phyloP scores from a whole-genome alignment of 1,284 basidiomycete genomes.

The Boletellus deceptivus region DNA sequence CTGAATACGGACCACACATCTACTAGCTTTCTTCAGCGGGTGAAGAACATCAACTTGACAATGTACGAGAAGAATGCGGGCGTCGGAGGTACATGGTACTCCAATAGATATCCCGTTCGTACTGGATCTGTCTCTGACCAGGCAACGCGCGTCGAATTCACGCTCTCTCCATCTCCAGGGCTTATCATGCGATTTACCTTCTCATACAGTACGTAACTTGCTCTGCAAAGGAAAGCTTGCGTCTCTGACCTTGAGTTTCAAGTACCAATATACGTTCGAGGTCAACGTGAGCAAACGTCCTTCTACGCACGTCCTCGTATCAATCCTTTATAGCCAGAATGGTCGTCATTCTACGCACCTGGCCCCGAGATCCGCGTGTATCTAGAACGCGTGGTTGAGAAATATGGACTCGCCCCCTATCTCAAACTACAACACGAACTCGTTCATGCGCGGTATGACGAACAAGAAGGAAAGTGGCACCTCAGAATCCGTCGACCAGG shows the following conservation, averaged over 20 bases:
- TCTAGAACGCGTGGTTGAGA: constrained; percentile 53
- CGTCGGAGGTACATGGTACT: constrained; percentile 59
- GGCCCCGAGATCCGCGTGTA: constrained; percentile 57
- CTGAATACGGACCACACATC: neutral
- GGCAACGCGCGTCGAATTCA: neutral
- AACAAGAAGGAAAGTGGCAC: constrained; percentile 51
- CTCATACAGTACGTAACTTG: constrained; percentile 42
- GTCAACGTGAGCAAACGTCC: constrained; percentile 39
- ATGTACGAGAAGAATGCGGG: constrained; percentile 62
- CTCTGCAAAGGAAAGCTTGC: neutral
- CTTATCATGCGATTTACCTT: constrained; percentile 55
- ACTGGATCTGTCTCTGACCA: neutral
- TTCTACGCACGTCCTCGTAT: neutral
- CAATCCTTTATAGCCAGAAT: constrained; percentile 41
- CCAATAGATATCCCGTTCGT: constrained; percentile 39
- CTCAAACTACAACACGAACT: constrained; percentile 57
- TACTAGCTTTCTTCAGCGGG: constrained; percentile 49
- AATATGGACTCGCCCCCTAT: constrained; percentile 53
- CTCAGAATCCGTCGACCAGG: constrained; percentile 45
- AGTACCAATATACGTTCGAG: constrained; percentile 63
- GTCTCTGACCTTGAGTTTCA: constrained; percentile 5
- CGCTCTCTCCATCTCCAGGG: constrained; percentile 33
- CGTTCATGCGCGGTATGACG: constrained; percentile 49
- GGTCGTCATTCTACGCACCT: constrained; percentile 59
- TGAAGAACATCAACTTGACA: constrained; percentile 52